These are phyloP conservation scores for Nicotiana rustica DNA, from an alignment of 305 asterid genomes.

Conservation along the genomic window DNA sequence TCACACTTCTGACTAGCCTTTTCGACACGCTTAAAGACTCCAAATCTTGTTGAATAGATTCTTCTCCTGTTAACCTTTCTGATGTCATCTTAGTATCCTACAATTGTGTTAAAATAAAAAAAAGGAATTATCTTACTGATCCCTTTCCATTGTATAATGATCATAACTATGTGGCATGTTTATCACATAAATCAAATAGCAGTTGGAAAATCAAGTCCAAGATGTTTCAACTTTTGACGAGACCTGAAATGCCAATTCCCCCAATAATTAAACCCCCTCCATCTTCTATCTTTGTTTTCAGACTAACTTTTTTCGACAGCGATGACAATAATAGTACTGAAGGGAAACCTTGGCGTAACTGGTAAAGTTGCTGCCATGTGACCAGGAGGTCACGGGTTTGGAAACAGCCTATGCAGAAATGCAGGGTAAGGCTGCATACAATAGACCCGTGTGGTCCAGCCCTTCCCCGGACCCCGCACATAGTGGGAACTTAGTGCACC, in stretches of 20 bases:
- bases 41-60: conserved; percentile 50
- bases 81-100: conserved; percentile 49
- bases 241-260: not conserved
- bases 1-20: conserved; percentile 72
- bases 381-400: too few relatives aligned
- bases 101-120: not conserved
- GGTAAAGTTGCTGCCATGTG: too few relatives aligned
- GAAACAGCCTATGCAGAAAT: too few relatives aligned
- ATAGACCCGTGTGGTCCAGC: too few relatives aligned
- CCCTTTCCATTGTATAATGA: not conserved
- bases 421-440: too few relatives aligned
- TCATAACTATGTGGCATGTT: not conserved
- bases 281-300: conserved; percentile 1
- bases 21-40: conserved; percentile 73
- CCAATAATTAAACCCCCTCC: not conserved
- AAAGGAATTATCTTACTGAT: conserved; percentile 11
- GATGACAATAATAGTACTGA: not conserved
- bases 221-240: not conserved
- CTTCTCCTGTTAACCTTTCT: conserved; percentile 54
- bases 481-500: too few relatives aligned
- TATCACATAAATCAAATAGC: conserved; percentile 6
- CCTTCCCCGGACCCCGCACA: too few relatives aligned
- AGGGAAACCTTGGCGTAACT: too few relatives aligned
- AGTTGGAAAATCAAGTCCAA: not conserved
- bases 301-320: not conserved